A percentile compares a stretch with the other conserved stretches of the same genome.
Evolutionary conservation across 345 rosid genomes (phyloP).

Genomic region (Hirschfeldia incana): DNA sequence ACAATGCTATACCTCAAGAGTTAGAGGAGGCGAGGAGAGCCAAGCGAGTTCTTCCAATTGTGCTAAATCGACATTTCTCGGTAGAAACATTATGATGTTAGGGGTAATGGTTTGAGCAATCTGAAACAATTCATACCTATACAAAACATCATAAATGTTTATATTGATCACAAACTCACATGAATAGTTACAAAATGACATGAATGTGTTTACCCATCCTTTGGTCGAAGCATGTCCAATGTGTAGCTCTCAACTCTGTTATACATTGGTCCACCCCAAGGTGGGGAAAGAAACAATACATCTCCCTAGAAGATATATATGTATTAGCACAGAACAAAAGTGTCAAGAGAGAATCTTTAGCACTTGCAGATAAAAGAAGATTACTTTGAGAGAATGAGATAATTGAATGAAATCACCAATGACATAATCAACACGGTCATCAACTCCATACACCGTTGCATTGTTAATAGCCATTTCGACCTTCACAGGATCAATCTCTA

Average conservation of each 20-base stretch:
- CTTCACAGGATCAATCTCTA: background rate
- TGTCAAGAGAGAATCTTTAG: background rate
- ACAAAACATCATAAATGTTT: background rate
- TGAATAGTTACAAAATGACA: conserved; percentile 21
- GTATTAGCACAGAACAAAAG: background rate
- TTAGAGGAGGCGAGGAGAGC: conserved; percentile 38
- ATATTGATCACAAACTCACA: background rate
- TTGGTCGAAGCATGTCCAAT: conserved; percentile 49
- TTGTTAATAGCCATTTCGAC: background rate
- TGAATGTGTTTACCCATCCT: conserved; percentile 31
- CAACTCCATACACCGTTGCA: background rate
- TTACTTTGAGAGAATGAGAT: background rate
- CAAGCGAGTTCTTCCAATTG: conserved; percentile 40
- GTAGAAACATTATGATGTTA: conserved; percentile 36
- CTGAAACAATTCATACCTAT: conserved; percentile 31
- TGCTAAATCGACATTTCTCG: conserved; percentile 25
- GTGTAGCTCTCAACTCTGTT: conserved; percentile 37
- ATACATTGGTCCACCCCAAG: conserved; percentile 59
- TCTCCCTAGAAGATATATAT: conserved; percentile 38
- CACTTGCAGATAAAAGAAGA: background rate
- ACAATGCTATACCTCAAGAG: conserved; percentile 24
- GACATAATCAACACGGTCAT: background rate
- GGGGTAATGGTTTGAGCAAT: conserved; percentile 31
- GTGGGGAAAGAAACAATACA: conserved; percentile 50
- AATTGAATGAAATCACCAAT: background rate